Conservation (phyloP, 805 yeast genomes). For the Ogataea neopini region DNA sequence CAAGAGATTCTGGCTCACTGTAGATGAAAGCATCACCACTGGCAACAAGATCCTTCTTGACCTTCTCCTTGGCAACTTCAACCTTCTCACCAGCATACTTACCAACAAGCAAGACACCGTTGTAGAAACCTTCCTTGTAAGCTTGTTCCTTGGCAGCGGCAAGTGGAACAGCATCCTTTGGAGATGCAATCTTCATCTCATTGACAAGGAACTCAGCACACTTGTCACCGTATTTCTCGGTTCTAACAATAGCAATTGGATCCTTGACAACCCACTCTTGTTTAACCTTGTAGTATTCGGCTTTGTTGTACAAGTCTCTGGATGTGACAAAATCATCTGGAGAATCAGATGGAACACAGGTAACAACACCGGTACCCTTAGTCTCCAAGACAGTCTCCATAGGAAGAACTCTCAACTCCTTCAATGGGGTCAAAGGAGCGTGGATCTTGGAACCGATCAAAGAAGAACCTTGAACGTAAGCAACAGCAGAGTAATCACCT, state of each 20-base stretch:
- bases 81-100: slow-evolving; percentile 86
- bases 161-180: slow-evolving; percentile 84
- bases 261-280: slow-evolving; percentile 83
- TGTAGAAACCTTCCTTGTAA: slow-evolving; percentile 95
- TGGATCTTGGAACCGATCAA: slow-evolving; percentile 84
- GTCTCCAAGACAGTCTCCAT: slow-evolving; percentile 95
- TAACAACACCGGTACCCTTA: slow-evolving; percentile 98
- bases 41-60: slow-evolving; percentile 77
- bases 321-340: slow-evolving; percentile 95
- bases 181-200: slow-evolving; percentile 88
- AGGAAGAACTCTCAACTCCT: slow-evolving; percentile 81
- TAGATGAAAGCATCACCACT: slow-evolving; percentile 82
- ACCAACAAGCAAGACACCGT: slow-evolving; percentile 80
- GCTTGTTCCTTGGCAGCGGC: slow-evolving; percentile 93
- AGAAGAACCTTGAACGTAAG: slow-evolving; percentile 63
- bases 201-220: slow-evolving; percentile 85
- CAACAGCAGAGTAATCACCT: slow-evolving; percentile 68
- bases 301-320: slow-evolving; percentile 79
- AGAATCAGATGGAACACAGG: slow-evolving; percentile 98
- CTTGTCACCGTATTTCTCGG: slow-evolving; percentile 84
- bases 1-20: slow-evolving; percentile 90
- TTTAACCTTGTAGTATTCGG: slow-evolving; percentile 85
- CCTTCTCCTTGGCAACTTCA: slow-evolving; percentile 86
- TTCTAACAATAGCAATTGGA: slow-evolving; percentile 69
- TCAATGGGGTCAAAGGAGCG: slow-evolving; percentile 77